A percentile compares a stretch with the other conserved stretches of the same genome.
Evolutionary conservation across 1,284 basidiomycete genomes (phyloP).

Genomic region (Takashimella tepidaria): DNA sequence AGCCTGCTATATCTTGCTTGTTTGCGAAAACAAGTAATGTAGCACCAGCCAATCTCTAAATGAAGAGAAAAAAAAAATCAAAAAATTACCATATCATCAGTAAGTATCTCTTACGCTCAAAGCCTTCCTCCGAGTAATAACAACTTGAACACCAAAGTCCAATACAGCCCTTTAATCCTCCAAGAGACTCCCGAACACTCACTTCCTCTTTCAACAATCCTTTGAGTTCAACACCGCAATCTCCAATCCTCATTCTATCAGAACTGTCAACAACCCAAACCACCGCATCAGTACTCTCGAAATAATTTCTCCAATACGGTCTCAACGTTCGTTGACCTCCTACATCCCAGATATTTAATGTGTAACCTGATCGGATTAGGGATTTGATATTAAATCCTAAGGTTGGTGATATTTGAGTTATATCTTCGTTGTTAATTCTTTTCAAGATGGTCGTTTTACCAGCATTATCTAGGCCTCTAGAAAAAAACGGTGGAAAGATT

Average conservation of each 20-base stretch:
- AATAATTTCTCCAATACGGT: constrained; percentile 99
- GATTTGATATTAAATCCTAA: constrained; percentile 99
- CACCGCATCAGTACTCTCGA: constrained; percentile 95
- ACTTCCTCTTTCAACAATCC: constrained; percentile 87
- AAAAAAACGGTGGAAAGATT: neutral
- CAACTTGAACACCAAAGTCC: no score
- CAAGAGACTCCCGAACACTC: constrained; percentile 38
- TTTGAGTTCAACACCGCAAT: constrained; percentile 83
- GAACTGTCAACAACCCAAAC: constrained; percentile 99
- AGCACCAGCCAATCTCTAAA: constrained; percentile 90
- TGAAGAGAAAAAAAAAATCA: no score
- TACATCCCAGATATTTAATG: constrained; percentile 96
- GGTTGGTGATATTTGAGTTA: constrained; percentile 81
- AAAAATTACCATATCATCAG: neutral
- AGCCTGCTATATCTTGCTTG: constrained; percentile 91
- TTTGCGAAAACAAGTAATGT: constrained; percentile 97
- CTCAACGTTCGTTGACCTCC: constrained; percentile 92
- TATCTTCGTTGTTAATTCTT: constrained; percentile 86
- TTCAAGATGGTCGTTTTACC: constrained; percentile 98
- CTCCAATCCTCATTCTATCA: constrained; percentile 79
- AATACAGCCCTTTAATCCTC: no score
- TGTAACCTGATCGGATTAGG: constrained; percentile 84
- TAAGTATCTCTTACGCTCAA: neutral
- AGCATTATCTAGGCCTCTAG: constrained; percentile 90
- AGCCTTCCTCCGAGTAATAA: neutral